These are phyloP conservation scores for Teratosphaeria nubilosa DNA, from an alignment of 2,329 filamentous ascomycete species.

Conservation along the genomic window DNA sequence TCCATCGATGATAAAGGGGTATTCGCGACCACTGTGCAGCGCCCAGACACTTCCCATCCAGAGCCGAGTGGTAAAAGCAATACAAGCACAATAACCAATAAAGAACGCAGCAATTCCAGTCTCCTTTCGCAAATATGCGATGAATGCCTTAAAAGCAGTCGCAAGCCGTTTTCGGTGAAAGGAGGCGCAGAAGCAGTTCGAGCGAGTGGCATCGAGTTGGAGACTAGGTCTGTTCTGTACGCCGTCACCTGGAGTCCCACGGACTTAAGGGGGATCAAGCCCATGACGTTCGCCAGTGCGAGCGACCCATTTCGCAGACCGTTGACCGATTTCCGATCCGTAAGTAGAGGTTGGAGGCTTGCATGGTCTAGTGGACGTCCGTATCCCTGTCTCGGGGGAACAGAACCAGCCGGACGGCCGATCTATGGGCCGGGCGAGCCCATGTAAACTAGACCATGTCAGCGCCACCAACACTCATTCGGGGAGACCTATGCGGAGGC, in stretches of 20 bases:
- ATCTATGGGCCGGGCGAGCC: not conserved
- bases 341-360: not conserved
- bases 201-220: conserved; percentile 2
- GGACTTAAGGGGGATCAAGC: not conserved
- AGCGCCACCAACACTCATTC: conserved; percentile 1
- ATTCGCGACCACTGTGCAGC: conserved; percentile 3
- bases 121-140: not conserved
- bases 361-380: not conserved
- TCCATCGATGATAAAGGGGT: conserved; percentile 4
- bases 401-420: not conserved
- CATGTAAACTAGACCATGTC: not conserved
- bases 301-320: too few species aligned
- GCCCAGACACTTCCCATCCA: not conserved
- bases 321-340: too few species aligned
- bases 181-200: not conserved
- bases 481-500: conserved; percentile 20
- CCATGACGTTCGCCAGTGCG: too few species aligned
- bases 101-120: conserved; percentile 3
- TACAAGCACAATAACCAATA: conserved; percentile 2
- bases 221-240: not conserved
- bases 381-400: not conserved
- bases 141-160: not conserved
- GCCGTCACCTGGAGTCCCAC: not conserved
- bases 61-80: not conserved
- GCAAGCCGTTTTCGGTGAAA: not conserved